Evolutionary conservation across 371 early-diverging fungal species (phyloP).

Genomic region (Mucor circinelloides): DNA sequence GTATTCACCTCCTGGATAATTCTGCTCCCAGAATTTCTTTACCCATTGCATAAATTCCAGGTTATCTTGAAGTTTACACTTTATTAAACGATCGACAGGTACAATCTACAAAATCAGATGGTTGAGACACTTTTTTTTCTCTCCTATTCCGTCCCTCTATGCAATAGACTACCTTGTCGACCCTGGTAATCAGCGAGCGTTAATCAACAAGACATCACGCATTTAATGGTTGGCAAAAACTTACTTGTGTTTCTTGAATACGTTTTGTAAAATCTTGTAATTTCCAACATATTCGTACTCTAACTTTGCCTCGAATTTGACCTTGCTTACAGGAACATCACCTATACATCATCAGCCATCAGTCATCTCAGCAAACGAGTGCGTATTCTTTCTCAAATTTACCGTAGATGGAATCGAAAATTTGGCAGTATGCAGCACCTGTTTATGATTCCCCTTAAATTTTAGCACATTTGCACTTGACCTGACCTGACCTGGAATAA

Average conservation of each 20-base stretch:
- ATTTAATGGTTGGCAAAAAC: not conserved
- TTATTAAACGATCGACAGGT: conserved; percentile 84
- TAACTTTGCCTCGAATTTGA: conserved; percentile 90
- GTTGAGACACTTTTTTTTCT: not conserved
- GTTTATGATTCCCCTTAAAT: conserved; percentile 4
- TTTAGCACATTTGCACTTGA: not conserved
- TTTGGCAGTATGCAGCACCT: conserved; percentile 91
- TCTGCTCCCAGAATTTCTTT: conserved; percentile 85
- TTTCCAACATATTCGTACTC: conserved; percentile 93
- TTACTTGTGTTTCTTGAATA: conserved; percentile 80
- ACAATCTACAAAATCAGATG: conserved; percentile 51
- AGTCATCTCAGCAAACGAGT: not conserved
- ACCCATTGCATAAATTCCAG: conserved; percentile 96
- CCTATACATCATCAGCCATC: conserved; percentile 27
- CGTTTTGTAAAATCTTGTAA: conserved; percentile 87
- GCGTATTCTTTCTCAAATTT: conserved; percentile 9
- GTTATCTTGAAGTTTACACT: conserved; percentile 96
- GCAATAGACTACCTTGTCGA: conserved; percentile 23
- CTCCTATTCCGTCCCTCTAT: not conserved
- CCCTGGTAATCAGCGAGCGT: not conserved
- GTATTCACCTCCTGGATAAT: conserved; percentile 81
- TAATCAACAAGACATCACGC: not conserved
- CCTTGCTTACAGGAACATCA: conserved; percentile 78
- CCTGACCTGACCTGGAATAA: conserved; percentile 3
- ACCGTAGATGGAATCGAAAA: conserved; percentile 91